phyloP scores from a whole-genome alignment of 2,329 filamentous ascomycete species.

The Beauveria caledonica region DNA sequence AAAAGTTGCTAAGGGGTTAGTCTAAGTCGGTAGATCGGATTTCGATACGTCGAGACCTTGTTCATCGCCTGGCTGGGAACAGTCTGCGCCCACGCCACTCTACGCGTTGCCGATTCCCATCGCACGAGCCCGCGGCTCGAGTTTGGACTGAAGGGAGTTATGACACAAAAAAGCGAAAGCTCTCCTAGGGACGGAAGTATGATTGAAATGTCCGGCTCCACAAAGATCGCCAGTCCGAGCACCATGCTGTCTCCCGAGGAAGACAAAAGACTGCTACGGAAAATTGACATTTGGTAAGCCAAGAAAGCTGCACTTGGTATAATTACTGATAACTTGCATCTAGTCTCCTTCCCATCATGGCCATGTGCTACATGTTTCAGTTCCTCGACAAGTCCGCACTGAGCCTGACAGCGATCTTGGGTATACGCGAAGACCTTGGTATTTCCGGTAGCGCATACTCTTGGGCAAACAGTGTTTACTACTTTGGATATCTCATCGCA shows the following conservation, averaged over 20 bases:
- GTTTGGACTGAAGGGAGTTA: neutral
- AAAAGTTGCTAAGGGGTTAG: neutral
- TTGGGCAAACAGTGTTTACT: conserved; percentile 43
- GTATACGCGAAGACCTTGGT: conserved; percentile 35
- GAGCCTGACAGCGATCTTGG: conserved; percentile 43
- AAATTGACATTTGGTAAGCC: conserved; percentile 48
- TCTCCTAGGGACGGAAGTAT: neutral
- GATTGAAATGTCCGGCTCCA: neutral
- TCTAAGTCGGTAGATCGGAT: neutral
- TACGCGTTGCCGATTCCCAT: neutral
- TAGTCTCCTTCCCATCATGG: conserved; percentile 44
- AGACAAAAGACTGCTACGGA: conserved; percentile 46
- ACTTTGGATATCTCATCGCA: conserved; percentile 40
- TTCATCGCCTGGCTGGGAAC: neutral
- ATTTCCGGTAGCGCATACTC: conserved; percentile 42
- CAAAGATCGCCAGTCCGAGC: neutral
- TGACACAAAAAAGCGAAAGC: neutral
- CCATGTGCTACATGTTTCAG: conserved; percentile 47
- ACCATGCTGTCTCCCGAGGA: conserved; percentile 15
- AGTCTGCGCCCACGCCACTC: neutral
- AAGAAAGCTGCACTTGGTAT: too few species aligned
- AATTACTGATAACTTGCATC: neutral
- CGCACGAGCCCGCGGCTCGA: too few species aligned
- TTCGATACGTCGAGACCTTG: neutral
- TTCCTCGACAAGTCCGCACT: conserved; percentile 53